phyloP scores from a whole-genome alignment of 2,329 filamentous ascomycete species.

The Microdochium nivale region DNA sequence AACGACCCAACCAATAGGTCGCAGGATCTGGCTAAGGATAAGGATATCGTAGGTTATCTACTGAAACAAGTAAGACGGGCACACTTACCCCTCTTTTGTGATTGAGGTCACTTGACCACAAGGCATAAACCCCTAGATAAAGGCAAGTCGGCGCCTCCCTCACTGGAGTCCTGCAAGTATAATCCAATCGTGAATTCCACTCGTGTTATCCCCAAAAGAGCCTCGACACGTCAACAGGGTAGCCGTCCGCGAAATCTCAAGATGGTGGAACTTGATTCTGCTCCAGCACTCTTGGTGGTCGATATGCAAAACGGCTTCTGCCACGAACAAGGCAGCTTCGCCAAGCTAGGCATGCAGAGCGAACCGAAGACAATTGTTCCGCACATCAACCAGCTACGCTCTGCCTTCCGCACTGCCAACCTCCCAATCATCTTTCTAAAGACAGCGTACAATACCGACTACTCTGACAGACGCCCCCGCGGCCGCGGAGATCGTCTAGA shows the following conservation, averaged over 20 bases:
- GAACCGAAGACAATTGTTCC: conserved; percentile 6
- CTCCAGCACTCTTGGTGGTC: conserved; percentile 9
- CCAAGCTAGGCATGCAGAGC: conserved; percentile 7
- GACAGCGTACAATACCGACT: conserved; percentile 6
- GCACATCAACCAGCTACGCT: conserved; percentile 7
- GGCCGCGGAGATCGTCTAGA: conserved; percentile 1
- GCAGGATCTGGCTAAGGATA: too few relatives aligned
- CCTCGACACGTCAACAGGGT: background rate
- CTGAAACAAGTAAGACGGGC: background rate
- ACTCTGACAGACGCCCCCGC: conserved; percentile 1
- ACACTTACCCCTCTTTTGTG: background rate
- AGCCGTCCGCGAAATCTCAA: background rate
- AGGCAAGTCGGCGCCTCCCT: background rate
- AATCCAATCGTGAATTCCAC: background rate
- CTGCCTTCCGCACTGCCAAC: conserved; percentile 4
- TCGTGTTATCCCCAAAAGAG: background rate
- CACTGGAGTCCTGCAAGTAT: background rate
- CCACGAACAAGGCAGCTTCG: conserved; percentile 9
- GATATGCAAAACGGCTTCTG: conserved; percentile 13
- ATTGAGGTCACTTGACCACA: background rate
- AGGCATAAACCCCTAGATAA: background rate
- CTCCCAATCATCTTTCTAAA: conserved; percentile 7
- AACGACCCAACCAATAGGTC: too few relatives aligned
- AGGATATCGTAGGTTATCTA: too few relatives aligned
- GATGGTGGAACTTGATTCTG: conserved; percentile 6